phyloP scores from a whole-genome alignment of 305 asterid species.

The Fraxinus latifolia region DNA sequence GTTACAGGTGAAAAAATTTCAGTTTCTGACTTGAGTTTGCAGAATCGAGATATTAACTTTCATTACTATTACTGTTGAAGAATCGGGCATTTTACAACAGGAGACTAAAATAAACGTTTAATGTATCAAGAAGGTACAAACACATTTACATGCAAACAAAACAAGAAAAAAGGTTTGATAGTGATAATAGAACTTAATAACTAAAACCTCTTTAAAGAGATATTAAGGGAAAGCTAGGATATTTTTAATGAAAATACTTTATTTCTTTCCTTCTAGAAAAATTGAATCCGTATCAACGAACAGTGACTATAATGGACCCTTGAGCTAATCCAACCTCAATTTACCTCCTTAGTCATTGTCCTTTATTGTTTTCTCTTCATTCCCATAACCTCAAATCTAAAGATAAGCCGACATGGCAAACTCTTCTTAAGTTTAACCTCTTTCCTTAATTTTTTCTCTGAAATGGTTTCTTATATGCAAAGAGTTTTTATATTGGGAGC shows the following conservation, averaged over 20 bases:
- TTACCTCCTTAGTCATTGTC: background rate
- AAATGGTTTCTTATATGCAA: background rate
- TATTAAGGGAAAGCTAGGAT: background rate
- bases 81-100: background rate
- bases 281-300: background rate
- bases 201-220: background rate
- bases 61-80: background rate
- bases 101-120: background rate
- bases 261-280: background rate
- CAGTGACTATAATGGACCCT: background rate
- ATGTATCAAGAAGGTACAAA: background rate
- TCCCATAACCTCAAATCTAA: background rate
- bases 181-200: background rate
- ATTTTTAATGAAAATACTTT: background rate
- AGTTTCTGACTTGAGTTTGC: background rate
- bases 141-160: background rate
- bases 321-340: background rate
- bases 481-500: background rate
- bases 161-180: background rate
- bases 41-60: background rate
- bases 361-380: background rate
- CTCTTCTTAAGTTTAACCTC: background rate
- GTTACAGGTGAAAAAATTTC: conserved; percentile 41
- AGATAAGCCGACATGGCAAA: background rate
- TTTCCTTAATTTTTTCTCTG: background rate